Evolutionary conservation across 495 filamentous ascomycete genomes (phyloP), one percentile per base, ranked within the genome.

Genomic region (Trichoderma gamsii): DNA sequence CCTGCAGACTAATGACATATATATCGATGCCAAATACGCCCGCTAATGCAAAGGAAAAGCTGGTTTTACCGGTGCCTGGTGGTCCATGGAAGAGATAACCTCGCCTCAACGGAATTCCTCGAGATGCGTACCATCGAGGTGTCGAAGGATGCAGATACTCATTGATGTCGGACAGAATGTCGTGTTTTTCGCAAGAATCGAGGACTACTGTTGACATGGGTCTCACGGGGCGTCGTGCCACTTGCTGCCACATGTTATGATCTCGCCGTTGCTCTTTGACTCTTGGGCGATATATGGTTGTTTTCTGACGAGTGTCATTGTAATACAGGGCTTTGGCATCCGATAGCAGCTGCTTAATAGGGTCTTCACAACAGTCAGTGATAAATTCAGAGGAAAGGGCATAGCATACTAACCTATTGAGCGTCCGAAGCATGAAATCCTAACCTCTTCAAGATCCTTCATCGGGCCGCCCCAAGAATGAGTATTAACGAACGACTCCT

Each of bases 101-200:
- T 35, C 94, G 83, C 2, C 94, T 86, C 66, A 97, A 92, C 0
- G 94, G 94, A 67, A 98, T 97, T n/a, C 94, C 92, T 0, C 91
- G 83, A 64, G 88, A 87, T 0, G 89, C 86, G 70, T 95, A 95
- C 91, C 90, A 95, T 18, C 81, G 78, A 8, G 87, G 80, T 2
- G 89, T 93, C 2, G 82, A 79, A 0, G 90, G 88, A 68, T 92
- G 88, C 8, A 97, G 79, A 72, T 94, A 97, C 72, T 97, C 92
- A 76, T 92, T 92, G 75, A 97, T 91, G 75, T 97, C 94, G 18
- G 81, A 76, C 41, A 96, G 76, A 23, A 97, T 83, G 32, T 80
- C 82, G 12, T 86, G 75, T 78, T 97, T 97, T 75, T 92, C 86
- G 41, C 80, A 74, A 29, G 84, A 81, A 69, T 96, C 93, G 18